Evolutionary conservation across 129 eudicot species (phyloP).

Genomic region (Logfia minima): DNA sequence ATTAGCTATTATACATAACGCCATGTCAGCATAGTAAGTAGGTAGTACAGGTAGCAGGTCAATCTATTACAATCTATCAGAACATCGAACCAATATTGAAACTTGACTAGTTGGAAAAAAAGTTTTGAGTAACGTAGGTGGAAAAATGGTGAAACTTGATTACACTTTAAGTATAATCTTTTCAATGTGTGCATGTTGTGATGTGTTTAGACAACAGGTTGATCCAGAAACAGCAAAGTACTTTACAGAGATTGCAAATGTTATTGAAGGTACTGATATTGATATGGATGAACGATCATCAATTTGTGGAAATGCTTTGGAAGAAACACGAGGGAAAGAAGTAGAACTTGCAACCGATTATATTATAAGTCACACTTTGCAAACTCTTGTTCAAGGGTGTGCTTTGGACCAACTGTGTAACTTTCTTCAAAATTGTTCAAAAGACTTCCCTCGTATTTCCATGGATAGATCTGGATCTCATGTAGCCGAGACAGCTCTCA

Average conservation of each 20-base stretch:
- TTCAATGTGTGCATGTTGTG: not conserved
- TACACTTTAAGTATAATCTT: not conserved
- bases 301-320: conserved; percentile 87
- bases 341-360: conserved; percentile 91
- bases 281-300: conserved; percentile 69
- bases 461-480: conserved; percentile 94
- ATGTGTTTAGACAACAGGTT: conserved; percentile 51
- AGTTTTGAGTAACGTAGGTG: not conserved
- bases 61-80: not conserved
- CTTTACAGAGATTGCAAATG: conserved; percentile 64
- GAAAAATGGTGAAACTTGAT: not conserved
- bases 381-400: conserved; percentile 86
- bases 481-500: conserved; percentile 96
- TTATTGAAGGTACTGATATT: conserved; percentile 61
- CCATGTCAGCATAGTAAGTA: not conserved
- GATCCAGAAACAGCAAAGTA: conserved; percentile 76
- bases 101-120: not conserved
- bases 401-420: conserved; percentile 63
- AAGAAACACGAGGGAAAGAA: conserved; percentile 90
- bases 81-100: not conserved
- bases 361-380: conserved; percentile 84
- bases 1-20: not conserved
- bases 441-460: conserved; percentile 63
- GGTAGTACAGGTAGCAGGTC: not conserved
- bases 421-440: conserved; percentile 66